These are phyloP conservation scores for Cryptomeria japonica DNA, from an alignment of 75 land plant genomes.

Conservation along the genomic window DNA sequence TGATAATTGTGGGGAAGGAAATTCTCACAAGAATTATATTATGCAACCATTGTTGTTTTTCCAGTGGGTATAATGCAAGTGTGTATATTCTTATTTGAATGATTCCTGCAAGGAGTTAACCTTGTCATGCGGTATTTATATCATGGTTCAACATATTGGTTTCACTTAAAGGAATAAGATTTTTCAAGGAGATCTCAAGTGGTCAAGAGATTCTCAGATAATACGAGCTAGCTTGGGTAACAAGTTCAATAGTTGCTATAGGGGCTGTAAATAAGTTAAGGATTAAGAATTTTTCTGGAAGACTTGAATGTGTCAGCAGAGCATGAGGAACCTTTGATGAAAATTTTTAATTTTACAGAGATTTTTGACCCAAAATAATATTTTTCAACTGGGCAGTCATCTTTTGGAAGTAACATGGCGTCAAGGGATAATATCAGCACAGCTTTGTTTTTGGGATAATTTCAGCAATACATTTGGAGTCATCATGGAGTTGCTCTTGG, in stretches of 20 bases:
- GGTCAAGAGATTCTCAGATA: not conserved
- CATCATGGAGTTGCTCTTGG: not conserved
- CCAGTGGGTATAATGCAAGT: not conserved
- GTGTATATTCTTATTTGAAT: not conserved
- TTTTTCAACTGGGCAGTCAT: not conserved
- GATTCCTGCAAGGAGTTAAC: not conserved
- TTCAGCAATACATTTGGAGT: not conserved
- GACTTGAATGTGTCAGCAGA: not conserved
- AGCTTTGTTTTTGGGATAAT: not conserved
- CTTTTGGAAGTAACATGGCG: not conserved
- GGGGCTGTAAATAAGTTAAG: not conserved
- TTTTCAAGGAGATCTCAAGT: not conserved
- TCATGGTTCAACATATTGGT: not conserved
- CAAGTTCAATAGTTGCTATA: not conserved
- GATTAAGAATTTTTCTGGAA: not conserved
- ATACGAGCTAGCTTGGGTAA: constrained; percentile 3
- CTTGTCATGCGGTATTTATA: not conserved
- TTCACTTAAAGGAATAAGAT: not conserved
- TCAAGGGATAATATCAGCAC: not conserved
- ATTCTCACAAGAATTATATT: not conserved
- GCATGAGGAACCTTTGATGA: not conserved
- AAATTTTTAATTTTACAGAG: not conserved
- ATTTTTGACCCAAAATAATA: not conserved
- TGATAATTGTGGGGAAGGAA: not conserved
- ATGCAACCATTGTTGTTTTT: constrained; percentile 5